Conservation (phyloP, 306 rosid species). For the Castanospermum australe region DNA sequence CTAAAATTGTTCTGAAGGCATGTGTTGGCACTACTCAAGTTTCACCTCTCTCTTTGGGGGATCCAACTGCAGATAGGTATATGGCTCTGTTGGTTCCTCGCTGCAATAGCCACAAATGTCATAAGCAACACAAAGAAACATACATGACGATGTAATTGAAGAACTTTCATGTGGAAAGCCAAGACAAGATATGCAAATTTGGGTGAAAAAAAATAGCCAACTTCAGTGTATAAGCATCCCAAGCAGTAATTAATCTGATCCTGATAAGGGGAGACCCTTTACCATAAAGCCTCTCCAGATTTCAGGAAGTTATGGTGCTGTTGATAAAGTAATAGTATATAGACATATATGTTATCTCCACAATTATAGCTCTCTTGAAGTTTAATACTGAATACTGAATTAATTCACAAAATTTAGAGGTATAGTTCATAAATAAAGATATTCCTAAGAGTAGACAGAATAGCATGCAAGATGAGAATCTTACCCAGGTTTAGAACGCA, state of each 20-base stretch:
- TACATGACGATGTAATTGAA: not conserved
- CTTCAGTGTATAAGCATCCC: slow-evolving; percentile 2
- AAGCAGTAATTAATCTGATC: slow-evolving; percentile 12
- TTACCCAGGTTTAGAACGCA: slow-evolving; percentile 98
- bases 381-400: not conserved
- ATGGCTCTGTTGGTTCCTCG: slow-evolving; percentile 89
- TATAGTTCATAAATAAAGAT: not conserved
- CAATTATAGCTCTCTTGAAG: not conserved
- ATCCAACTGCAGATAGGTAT: slow-evolving; percentile 67
- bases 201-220: not conserved
- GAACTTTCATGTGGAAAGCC: not conserved
- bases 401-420: not conserved
- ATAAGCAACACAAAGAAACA: not conserved
- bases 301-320: not conserved
- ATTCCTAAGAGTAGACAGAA: slow-evolving; percentile 11
- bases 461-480: slow-evolving; percentile 14
- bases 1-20: slow-evolving; percentile 4
- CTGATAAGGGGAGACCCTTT: not conserved
- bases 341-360: not conserved
- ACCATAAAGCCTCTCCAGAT: not conserved
- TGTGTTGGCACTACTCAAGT: slow-evolving; percentile 45
- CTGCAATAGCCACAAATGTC: slow-evolving; percentile 50
- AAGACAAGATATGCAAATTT: not conserved
- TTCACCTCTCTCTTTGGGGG: slow-evolving; percentile 70
- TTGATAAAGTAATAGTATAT: not conserved